Conservation (phyloP, 2,329 filamentous ascomycete species). For the Fusarium drepaniforme region DNA sequence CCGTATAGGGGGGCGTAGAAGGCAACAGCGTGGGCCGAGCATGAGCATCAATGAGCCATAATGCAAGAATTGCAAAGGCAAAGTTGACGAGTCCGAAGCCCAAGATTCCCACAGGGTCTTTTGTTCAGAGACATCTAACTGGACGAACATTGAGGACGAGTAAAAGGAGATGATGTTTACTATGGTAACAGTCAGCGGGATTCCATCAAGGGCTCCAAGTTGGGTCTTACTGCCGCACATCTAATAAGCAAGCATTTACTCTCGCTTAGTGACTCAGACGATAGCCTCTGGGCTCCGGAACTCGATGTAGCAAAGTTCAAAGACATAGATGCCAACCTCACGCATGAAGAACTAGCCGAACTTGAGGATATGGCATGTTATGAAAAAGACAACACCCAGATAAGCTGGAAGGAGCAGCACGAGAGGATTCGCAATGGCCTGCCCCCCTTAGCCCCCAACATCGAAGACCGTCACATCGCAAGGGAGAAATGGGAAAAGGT, state of each 20-base stretch:
- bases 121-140: no score
- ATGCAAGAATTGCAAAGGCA: no score
- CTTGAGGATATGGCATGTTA: neutral
- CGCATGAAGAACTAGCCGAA: neutral
- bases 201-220: no score
- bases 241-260: neutral
- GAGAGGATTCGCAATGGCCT: neutral
- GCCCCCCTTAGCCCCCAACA: neutral
- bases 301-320: neutral
- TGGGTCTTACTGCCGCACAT: no score
- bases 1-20: no score
- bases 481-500: slow-evolving; percentile 3
- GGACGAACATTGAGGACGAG: no score
- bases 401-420: neutral
- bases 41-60: no score
- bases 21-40: no score
- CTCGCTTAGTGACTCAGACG: neutral
- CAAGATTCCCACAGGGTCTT: no score
- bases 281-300: neutral
- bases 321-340: neutral
- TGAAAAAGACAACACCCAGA: neutral
- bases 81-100: no score
- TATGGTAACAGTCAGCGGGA: no score
- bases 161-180: no score
- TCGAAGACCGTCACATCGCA: slow-evolving; percentile 1